phyloP scores from a whole-genome alignment of 805 yeast species.

The Komagataella pastoris region DNA sequence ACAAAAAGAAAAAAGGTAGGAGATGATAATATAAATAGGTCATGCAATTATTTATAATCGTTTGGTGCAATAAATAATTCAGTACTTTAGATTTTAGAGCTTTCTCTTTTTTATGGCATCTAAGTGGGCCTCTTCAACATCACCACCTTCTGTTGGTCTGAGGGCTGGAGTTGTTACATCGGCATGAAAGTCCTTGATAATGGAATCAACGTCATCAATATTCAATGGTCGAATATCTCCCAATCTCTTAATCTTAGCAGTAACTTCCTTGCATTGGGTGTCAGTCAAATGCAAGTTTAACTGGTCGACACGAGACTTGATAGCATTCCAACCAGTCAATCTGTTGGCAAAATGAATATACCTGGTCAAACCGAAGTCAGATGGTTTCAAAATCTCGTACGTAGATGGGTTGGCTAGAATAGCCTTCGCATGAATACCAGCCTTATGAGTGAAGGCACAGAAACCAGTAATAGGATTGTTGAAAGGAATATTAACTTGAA shows the following conservation, averaged over 20 bases:
- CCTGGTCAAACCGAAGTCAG: slow-evolving; percentile 91
- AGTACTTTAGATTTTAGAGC: slow-evolving; percentile 8
- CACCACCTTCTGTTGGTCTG: slow-evolving; percentile 17
- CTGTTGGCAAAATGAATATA: slow-evolving; percentile 97
- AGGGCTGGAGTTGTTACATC: slow-evolving; percentile 46
- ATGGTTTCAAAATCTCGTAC: slow-evolving; percentile 91
- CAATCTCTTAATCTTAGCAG: slow-evolving; percentile 80
- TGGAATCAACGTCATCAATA: slow-evolving; percentile 95
- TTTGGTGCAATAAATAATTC: background rate
- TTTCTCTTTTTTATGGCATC: slow-evolving; percentile 20
- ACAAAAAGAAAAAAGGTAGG: background rate
- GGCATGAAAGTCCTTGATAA: slow-evolving; percentile 87
- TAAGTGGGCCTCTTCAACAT: slow-evolving; percentile 15
- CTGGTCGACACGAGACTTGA: slow-evolving; percentile 96
- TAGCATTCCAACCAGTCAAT: slow-evolving; percentile 98
- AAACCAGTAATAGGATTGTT: slow-evolving; percentile 98
- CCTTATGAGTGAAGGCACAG: slow-evolving; percentile 99
- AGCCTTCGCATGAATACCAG: slow-evolving; percentile 98
- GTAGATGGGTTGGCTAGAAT: slow-evolving; percentile 97
- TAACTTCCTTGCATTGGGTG: slow-evolving; percentile 90
- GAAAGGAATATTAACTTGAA: slow-evolving; percentile 93
- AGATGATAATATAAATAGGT: background rate
- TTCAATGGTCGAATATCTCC: slow-evolving; percentile 92
- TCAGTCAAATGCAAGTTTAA: slow-evolving; percentile 81
- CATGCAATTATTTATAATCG: slow-evolving; percentile 1